Percentiles rank a stretch among this genome's conserved stretches.
phyloP scores from a whole-genome alignment of 257 asterid species.

The Mentha longifolia region DNA sequence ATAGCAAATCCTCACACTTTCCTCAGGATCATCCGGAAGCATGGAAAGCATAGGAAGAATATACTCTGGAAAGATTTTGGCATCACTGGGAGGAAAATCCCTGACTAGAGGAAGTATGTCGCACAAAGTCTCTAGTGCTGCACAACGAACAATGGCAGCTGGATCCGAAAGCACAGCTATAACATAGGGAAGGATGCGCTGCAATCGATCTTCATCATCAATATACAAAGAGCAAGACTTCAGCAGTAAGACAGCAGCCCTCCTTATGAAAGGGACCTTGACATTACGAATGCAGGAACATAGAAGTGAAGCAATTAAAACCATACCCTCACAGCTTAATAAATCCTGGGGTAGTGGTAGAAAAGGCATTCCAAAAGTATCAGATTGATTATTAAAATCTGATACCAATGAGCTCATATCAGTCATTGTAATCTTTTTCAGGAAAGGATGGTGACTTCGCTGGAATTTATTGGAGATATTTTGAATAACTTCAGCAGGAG shows the following conservation, averaged over 20 bases:
- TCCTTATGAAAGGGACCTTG: slow-evolving; percentile 89
- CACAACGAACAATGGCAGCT: slow-evolving; percentile 98
- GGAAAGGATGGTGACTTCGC: slow-evolving; percentile 83
- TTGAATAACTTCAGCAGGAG: slow-evolving; percentile 82
- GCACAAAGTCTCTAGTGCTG: slow-evolving; percentile 92
- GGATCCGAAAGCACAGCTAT: slow-evolving; percentile 95
- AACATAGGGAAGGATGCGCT: slow-evolving; percentile 95
- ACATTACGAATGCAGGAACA: slow-evolving; percentile 97
- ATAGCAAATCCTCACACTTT: slow-evolving; percentile 98
- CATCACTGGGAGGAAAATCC: slow-evolving; percentile 99
- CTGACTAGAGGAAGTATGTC: slow-evolving; percentile 95
- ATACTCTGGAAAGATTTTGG: slow-evolving; percentile 98
- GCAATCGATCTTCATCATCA: slow-evolving; percentile 94
- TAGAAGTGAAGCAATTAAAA: slow-evolving; percentile 90
- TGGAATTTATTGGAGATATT: slow-evolving; percentile 68
- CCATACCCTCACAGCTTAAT: slow-evolving; percentile 98
- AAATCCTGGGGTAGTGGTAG: slow-evolving; percentile 86
- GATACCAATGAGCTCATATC: slow-evolving; percentile 71
- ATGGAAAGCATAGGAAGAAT: slow-evolving; percentile 98
- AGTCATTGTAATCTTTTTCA: slow-evolving; percentile 69
- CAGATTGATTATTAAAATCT: slow-evolving; percentile 86
- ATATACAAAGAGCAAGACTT: slow-evolving; percentile 93
- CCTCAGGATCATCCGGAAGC: slow-evolving; percentile 99
- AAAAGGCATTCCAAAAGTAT: slow-evolving; percentile 92
- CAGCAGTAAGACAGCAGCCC: slow-evolving; percentile 89